A percentile compares a stretch with the other conserved stretches of the same genome.
Conservation (phyloP, 1,139 yeast species). For the Scheffersomyces titani region DNA sequence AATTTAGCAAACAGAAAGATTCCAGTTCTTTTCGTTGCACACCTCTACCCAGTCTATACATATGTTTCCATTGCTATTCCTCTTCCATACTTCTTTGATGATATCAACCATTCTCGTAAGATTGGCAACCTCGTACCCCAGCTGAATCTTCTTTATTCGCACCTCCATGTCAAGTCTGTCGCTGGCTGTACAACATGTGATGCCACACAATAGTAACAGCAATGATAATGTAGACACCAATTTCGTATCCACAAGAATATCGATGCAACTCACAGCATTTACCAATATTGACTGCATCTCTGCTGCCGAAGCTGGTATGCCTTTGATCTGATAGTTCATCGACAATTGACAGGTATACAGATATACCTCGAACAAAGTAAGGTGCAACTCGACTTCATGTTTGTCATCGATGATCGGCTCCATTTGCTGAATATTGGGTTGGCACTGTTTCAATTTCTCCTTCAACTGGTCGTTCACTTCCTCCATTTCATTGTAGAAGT, state of each 20-base stretch:
- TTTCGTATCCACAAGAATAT: conserved; percentile 3
- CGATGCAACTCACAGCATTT: conserved; percentile 2
- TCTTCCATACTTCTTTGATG: conserved; percentile 7
- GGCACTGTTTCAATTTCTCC: not conserved
- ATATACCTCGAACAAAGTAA: conserved; percentile 6
- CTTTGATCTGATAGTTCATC: conserved; percentile 3
- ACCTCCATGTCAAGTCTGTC: conserved; percentile 13
- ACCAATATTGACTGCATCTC: conserved; percentile 7
- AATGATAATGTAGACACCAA: conserved; percentile 9
- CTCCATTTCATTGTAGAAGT: conserved; percentile 1
- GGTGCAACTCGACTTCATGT: conserved; percentile 4
- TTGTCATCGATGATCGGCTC: not conserved
- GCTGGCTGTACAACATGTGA: conserved; percentile 10
- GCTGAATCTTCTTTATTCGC: conserved; percentile 9
- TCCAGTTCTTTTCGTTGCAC: conserved; percentile 7
- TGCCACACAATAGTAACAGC: conserved; percentile 14
- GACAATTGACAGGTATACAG: conserved; percentile 4
- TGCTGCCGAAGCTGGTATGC: not conserved
- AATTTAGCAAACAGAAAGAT: conserved; percentile 4
- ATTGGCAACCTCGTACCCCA: conserved; percentile 9
- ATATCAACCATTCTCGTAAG: conserved; percentile 5
- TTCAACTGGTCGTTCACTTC: not conserved
- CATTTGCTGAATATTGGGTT: conserved; percentile 1
- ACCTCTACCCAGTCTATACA: conserved; percentile 8
- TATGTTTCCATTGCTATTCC: conserved; percentile 3